Evolutionary conservation across 2,329 filamentous ascomycete species (phyloP), one percentile per base, ranked within the genome.

Genomic region (Didymella glomerata): DNA sequence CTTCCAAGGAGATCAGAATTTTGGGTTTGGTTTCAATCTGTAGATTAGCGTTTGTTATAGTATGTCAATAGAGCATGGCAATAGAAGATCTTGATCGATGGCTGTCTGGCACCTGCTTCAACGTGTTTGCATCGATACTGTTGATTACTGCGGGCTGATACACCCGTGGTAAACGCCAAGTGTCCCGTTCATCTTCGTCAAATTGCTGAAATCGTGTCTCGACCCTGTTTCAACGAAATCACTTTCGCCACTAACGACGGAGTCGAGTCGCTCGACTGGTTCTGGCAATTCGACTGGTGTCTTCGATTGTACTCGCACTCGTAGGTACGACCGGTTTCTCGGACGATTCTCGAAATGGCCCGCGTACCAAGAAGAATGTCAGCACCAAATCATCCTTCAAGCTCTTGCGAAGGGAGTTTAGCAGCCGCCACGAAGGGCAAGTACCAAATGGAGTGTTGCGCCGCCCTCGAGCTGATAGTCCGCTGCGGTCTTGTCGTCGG

Each of bases 401-500:
- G 7, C 28, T 40, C 30, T 8, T 10, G 30, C 7, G n/a, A 20
- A 25, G 20, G 25, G 25, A 13, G 24, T 34, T 55, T 62, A 74
- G 54, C 55, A 65, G 45, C 94, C 94, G 55, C 95, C 95, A 76
- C 95, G 88, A 61, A 99, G 88, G 42, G 95, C 96, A 67, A 99
- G 88, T 50, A 99, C 95, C 75, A 99, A 84, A 84, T 99, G 95
- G 69, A 99, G 84, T 34, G 94, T 99, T 63, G 93, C 92, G 58
- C 95, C 95, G 54, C 92, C 92, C 77, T 95, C 91, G 63, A 99
- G 91, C 65, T 87, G 87, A 78, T 98, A 98, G 71, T 98, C 94
- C 54, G 85, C 83, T 7, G 95, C 94, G 11, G 92, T 94, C 81
- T 97, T 97, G 72, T 98, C 94, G 76, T 99, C 95, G 75, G 88